phyloP scores from a whole-genome alignment of 1,139 yeast genomes.

The Pichia sp. region DNA sequence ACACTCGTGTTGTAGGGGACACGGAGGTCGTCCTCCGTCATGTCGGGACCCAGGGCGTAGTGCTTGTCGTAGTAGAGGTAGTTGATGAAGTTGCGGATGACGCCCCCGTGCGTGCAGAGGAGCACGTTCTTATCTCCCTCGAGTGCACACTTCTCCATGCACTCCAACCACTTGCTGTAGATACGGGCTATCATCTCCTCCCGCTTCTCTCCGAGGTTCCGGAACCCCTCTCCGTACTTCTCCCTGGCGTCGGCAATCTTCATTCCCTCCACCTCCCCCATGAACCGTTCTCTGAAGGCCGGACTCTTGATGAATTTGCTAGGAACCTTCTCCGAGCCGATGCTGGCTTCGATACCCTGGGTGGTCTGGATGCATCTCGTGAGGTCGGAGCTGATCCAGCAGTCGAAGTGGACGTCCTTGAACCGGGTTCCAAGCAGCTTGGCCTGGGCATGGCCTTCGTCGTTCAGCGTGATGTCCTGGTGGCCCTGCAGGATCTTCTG shows the following conservation, averaged over 20 bases:
- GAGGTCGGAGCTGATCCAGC: constrained; percentile 52
- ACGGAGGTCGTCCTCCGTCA: constrained; percentile 28
- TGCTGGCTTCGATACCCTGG: constrained; percentile 35
- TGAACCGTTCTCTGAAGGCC: constrained; percentile 64
- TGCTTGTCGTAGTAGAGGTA: constrained; percentile 21
- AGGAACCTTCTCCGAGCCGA: constrained; percentile 19
- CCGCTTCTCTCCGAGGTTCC: constrained; percentile 56
- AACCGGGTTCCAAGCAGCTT: constrained; percentile 42
- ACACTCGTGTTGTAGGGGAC: constrained; percentile 77
- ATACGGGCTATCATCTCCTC: constrained; percentile 50
- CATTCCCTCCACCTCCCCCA: constrained; percentile 86
- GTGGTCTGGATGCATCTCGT: constrained; percentile 58
- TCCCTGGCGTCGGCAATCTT: constrained; percentile 60
- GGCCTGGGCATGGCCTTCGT: constrained; percentile 58
- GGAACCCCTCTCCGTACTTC: constrained; percentile 43
- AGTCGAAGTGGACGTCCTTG: constrained; percentile 38
- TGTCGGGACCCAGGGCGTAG: constrained; percentile 39
- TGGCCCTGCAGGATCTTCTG: constrained; percentile 76
- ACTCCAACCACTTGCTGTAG: constrained; percentile 1
- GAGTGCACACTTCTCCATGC: neutral
- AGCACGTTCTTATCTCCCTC: constrained; percentile 42
- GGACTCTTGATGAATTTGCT: constrained; percentile 29
- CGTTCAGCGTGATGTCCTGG: constrained; percentile 57
- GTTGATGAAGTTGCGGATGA: constrained; percentile 44
- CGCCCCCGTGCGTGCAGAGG: constrained; percentile 86